Percentiles rank a stretch among this genome's conserved stretches.
phyloP scores from a whole-genome alignment of 75 land plant species.

The Selaginella tamariscina region DNA sequence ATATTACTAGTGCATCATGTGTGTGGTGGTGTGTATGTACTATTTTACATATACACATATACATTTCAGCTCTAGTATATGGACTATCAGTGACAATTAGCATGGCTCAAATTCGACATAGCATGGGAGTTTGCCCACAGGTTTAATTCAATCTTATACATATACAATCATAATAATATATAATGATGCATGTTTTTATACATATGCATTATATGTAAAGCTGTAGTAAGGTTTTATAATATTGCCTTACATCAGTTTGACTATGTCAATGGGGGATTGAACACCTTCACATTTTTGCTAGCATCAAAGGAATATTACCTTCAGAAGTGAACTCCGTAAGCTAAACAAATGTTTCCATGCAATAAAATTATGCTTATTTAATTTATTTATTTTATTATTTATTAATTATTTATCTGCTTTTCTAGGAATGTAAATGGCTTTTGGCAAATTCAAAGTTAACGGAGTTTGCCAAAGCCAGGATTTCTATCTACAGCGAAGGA shows the following conservation, averaged over 20 bases:
- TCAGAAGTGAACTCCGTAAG: constrained; percentile 14
- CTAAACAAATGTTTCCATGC: background rate
- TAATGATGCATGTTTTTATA: no score
- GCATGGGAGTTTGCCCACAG: constrained; percentile 33
- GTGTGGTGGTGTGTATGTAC: no score
- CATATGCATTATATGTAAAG: no score
- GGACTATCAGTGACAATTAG: constrained; percentile 19
- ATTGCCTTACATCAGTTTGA: no score
- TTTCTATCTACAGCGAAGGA: constrained; percentile 23
- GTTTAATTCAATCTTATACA: background rate
- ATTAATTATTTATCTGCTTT: background rate
- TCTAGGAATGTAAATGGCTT: constrained; percentile 9
- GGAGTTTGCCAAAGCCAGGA: constrained; percentile 9
- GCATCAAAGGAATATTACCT: constrained; percentile 22
- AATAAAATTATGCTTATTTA: background rate
- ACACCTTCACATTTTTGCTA: constrained; percentile 23
- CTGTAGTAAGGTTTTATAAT: no score
- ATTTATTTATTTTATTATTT: background rate
- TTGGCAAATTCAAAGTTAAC: constrained; percentile 13
- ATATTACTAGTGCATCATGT: no score
- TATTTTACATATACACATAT: no score
- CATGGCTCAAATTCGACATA: constrained; percentile 15
- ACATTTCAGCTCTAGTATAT: constrained; percentile 27
- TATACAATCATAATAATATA: no score
- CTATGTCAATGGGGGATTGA: no score